phyloP scores from a whole-genome alignment of 2,329 filamentous ascomycete species.

The Colletotrichum nymphaeae region DNA sequence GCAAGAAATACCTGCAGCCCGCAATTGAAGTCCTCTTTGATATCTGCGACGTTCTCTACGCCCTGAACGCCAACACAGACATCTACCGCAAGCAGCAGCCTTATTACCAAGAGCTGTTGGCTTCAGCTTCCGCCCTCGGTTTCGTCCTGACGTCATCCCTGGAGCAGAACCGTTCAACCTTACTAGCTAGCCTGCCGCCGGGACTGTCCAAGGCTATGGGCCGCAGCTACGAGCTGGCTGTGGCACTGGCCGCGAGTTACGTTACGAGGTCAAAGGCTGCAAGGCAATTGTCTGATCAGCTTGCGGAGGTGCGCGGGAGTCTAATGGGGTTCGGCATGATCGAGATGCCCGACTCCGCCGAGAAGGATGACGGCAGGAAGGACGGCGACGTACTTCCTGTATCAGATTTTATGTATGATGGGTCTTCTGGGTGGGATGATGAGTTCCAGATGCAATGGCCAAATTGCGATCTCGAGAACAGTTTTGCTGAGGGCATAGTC shows the following conservation, averaged over 20 bases:
- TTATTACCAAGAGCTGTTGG: neutral
- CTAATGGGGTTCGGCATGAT: neutral
- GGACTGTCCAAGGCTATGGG: neutral
- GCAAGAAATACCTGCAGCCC: neutral
- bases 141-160: neutral
- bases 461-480: neutral
- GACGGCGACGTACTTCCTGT: neutral
- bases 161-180: neutral
- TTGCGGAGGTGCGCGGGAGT: neutral
- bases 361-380: neutral
- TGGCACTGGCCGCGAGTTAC: neutral
- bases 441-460: neutral
- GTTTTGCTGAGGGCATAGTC: neutral
- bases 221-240: neutral
- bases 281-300: neutral
- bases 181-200: neutral
- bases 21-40: slow-evolving; percentile 7
- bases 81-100: slow-evolving; percentile 12
- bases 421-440: neutral
- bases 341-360: neutral
- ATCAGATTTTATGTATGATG: neutral
- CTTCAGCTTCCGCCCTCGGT: neutral
- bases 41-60: slow-evolving; percentile 1
- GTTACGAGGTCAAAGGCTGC: neutral
- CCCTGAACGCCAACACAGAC: slow-evolving; percentile 1